These are phyloP conservation scores for Candida glaebosa DNA, from an alignment of 805 yeast genomes.

Conservation along the genomic window DNA sequence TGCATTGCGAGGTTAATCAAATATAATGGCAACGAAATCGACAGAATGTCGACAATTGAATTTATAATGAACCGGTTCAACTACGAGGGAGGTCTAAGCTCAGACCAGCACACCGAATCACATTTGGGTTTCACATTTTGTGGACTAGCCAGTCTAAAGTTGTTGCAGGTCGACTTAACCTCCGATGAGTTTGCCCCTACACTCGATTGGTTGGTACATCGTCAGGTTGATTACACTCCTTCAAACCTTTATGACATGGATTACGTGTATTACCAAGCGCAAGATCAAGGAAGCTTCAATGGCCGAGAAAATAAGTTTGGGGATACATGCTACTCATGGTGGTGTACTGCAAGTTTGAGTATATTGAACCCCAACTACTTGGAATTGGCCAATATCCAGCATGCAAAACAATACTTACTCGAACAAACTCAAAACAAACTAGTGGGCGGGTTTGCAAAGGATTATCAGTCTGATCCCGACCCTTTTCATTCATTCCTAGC, in stretches of 20 bases:
- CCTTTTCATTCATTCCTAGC: slow-evolving; percentile 67
- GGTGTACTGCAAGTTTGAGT: slow-evolving; percentile 64
- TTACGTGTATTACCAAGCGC: slow-evolving; percentile 17
- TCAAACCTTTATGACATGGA: slow-evolving; percentile 22
- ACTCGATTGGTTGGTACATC: slow-evolving; percentile 55
- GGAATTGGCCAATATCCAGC: slow-evolving; percentile 31
- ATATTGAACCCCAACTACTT: slow-evolving; percentile 30
- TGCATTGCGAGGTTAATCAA: slow-evolving; percentile 54
- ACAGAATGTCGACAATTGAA: slow-evolving; percentile 33
- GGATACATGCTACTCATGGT: slow-evolving; percentile 87
- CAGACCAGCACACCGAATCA: slow-evolving; percentile 51
- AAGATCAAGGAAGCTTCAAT: slow-evolving; percentile 75
- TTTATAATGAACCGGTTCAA: slow-evolving; percentile 30
- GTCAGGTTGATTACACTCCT: slow-evolving; percentile 49
- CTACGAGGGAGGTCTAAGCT: slow-evolving; percentile 74
- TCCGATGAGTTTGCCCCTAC: slow-evolving; percentile 30
- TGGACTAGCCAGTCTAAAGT: slow-evolving; percentile 59
- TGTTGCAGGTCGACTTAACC: slow-evolving; percentile 29
- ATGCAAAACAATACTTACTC: slow-evolving; percentile 44
- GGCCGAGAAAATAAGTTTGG: slow-evolving; percentile 83
- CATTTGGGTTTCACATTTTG: slow-evolving; percentile 90
- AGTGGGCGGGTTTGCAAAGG: slow-evolving; percentile 77
- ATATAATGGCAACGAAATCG: slow-evolving; percentile 35
- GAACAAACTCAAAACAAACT: slow-evolving; percentile 54
- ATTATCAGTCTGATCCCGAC: slow-evolving; percentile 62